phyloP scores from a whole-genome alignment of 805 yeast genomes.

The Spathaspora arborariae region DNA sequence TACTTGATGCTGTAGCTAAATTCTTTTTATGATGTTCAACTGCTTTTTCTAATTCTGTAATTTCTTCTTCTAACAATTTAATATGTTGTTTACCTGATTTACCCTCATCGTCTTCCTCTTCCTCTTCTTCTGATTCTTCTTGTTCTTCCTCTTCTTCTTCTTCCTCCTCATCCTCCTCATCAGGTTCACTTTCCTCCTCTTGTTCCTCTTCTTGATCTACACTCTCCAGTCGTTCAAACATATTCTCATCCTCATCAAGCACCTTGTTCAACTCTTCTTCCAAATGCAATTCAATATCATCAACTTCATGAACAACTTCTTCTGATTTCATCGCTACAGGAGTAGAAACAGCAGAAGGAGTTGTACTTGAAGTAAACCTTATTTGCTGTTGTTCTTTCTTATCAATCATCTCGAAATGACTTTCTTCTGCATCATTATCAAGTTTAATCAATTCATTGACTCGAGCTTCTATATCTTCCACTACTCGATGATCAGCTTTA shows the following conservation, averaged over 20 bases:
- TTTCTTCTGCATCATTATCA: slow-evolving; percentile 83
- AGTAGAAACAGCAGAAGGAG: slow-evolving; percentile 26
- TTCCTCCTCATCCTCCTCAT: slow-evolving; percentile 51
- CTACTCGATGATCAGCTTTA: slow-evolving; percentile 63
- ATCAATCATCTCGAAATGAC: slow-evolving; percentile 71
- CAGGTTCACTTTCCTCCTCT: slow-evolving; percentile 44
- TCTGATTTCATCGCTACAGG: slow-evolving; percentile 17
- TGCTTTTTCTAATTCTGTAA: slow-evolving; percentile 72
- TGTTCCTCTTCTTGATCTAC: slow-evolving; percentile 18
- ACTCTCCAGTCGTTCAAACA: slow-evolving; percentile 6
- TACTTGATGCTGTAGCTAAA: slow-evolving; percentile 70
- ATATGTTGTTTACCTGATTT: slow-evolving; percentile 46
- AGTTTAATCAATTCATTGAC: slow-evolving; percentile 71
- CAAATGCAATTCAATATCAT: slow-evolving; percentile 29
- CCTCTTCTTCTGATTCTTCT: slow-evolving; percentile 48
- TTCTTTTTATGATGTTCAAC: slow-evolving; percentile 72
- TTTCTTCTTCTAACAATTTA: slow-evolving; percentile 80
- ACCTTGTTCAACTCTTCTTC: slow-evolving; percentile 60
- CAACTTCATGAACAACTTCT: slow-evolving; percentile 28
- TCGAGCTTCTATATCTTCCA: slow-evolving; percentile 72
- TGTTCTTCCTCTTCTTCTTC: slow-evolving; percentile 56
- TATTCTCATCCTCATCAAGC: slow-evolving; percentile 26
- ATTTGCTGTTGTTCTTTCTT: slow-evolving; percentile 34
- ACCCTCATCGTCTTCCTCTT: slow-evolving; percentile 47
- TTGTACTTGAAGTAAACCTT: slow-evolving; percentile 18